These are phyloP conservation scores for Panaeolus cyanescens DNA, from an alignment of 768 basidiomycete genomes.

Conservation along the genomic window DNA sequence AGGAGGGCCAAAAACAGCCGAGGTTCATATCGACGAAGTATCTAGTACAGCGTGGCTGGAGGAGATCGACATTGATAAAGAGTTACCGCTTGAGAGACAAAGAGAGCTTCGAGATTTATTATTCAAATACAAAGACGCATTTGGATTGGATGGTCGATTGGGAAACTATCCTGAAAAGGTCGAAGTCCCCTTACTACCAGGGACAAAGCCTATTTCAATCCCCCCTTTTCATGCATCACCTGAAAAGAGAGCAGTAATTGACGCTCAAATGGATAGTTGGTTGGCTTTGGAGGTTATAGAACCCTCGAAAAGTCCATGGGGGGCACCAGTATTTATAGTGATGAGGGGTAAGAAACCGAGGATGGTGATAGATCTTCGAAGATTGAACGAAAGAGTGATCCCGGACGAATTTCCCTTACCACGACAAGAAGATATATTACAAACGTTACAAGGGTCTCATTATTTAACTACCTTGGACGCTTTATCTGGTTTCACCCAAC, in stretches of 20 bases:
- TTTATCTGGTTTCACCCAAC: constrained; percentile 39
- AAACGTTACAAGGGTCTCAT: constrained; percentile 28
- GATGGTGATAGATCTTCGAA: constrained; percentile 33
- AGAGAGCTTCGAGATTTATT: constrained; percentile 15
- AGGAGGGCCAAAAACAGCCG: constrained; percentile 31
- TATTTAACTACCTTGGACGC: constrained; percentile 29
- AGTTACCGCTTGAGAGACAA: not conserved
- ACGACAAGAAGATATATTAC: constrained; percentile 26
- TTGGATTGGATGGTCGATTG: constrained; percentile 32
- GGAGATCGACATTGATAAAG: constrained; percentile 10
- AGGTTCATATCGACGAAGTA: constrained; percentile 17
- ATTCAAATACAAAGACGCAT: constrained; percentile 16
- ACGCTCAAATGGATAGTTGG: constrained; percentile 26
- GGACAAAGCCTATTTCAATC: no score
- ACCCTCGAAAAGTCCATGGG: constrained; percentile 40
- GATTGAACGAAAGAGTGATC: not conserved
- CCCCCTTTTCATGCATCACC: no score
- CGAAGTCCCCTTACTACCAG: constrained; percentile 23
- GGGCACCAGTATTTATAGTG: constrained; percentile 29
- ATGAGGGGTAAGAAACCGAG: no score
- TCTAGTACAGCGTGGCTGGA: not conserved
- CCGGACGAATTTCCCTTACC: no score
- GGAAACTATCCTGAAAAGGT: constrained; percentile 25
- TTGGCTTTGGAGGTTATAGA: constrained; percentile 38
- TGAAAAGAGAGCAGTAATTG: constrained; percentile 25